Base-by-base conservation (phyloP, 176 grass and related monocot genomes). In the Juncus effusus region DNA sequence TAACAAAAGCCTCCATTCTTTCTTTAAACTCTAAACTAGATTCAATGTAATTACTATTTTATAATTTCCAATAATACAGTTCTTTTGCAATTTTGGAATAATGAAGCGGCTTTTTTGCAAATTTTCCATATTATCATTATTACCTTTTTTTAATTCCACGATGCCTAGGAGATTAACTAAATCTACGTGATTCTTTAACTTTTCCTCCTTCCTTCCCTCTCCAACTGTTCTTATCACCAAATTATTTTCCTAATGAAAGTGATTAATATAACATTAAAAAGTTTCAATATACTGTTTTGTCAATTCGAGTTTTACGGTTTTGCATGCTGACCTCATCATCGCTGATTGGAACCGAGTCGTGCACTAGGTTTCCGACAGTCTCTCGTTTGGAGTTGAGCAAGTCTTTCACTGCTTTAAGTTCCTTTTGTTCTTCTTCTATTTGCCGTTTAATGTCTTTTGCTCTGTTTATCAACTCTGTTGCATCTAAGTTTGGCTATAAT, bases 171-270 rank as follows among this genome's bases (percentile, higher is more conserved):
- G 79, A 40, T 60, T 74, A 62, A 87, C 90, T 56, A 99, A 88
- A 42, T 99, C 94, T 8, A 99, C 94, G 6, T 99, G 94, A 63
- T 77, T 93, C 52, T 80, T 89, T 68, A 93, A 76, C 13, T 99
- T 93, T 10, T 76, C 85, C 57, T 99, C 94, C 42, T 45, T 3
- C 67, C 85, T 85, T 70, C 51, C 84, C 61, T 93, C 88, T 9
- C 94, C 94, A 64, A 78, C 87, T 51, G 83, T 84, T 15, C 88
- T 73, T 42, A 93, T 65, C 59, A 93, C 78, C 10, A 56, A 60
- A 76, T 97, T 97, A 59, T 97, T 84, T 28, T 71, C 94, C 94
- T 84, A 42, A n/a, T n/a, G n/a, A n/a, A n/a, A n/a, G n/a, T 0
- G 44, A 44, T 40, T 40, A 28, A 8, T 13, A 10, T 47, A 10